These are phyloP conservation scores for Phytophthora pini DNA, from an alignment of 352 stramenopile species.

Conservation along the genomic window DNA sequence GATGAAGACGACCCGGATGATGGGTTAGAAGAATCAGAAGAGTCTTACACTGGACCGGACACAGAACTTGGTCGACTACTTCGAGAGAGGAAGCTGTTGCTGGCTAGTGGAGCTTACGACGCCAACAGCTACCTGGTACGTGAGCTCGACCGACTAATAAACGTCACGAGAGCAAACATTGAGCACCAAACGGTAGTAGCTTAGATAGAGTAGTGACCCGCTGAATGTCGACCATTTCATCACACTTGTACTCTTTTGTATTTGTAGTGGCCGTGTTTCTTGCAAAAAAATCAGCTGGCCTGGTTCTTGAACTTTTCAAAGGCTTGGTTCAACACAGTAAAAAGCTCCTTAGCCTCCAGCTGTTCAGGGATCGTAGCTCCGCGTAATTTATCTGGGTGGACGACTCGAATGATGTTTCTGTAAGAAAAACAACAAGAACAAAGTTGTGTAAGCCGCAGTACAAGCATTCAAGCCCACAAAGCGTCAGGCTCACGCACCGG, in stretches of 20 bases:
- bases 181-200: conserved; percentile 21
- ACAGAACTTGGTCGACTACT: conserved; percentile 56
- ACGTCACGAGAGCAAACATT: conserved; percentile 28
- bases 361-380: conserved; percentile 79
- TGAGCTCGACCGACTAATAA: conserved; percentile 72
- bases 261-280: neutral
- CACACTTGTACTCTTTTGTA: conserved; percentile 17
- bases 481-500: conserved; percentile 42
- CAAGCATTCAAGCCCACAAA: too few species aligned
- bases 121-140: conserved; percentile 67
- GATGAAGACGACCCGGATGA: conserved; percentile 1
- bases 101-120: conserved; percentile 69
- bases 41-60: conserved; percentile 3
- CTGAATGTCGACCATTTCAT: conserved; percentile 11
- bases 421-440: neutral
- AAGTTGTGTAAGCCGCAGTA: too few species aligned
- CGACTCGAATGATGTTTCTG: conserved; percentile 88
- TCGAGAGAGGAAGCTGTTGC: conserved; percentile 60
- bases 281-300: conserved; percentile 18
- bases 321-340: conserved; percentile 89
- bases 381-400: conserved; percentile 89
- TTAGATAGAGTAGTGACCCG: neutral
- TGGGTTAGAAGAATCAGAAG: neutral
- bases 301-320: conserved; percentile 87
- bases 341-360: conserved; percentile 86